Base-by-base conservation (phyloP, 306 rosid genomes). In the Benincasa hispida region DNA sequence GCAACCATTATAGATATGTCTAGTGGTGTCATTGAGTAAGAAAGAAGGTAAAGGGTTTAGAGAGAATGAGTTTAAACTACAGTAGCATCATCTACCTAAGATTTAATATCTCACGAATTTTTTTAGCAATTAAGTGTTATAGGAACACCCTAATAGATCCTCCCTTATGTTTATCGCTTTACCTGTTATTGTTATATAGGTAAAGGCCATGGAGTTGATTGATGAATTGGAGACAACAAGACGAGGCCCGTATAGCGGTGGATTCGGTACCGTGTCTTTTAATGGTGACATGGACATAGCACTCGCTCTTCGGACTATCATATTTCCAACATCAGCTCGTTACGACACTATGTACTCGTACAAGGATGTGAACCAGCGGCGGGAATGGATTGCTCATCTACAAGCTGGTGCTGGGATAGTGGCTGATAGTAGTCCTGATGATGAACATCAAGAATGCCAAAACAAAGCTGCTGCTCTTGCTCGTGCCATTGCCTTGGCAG, bases 331-430 rank as follows among this genome's bases (percentile, higher is more conserved):
- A 7, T 87, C 83, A 79, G 17, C 80, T 19, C 82, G 88, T 76
- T 85, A 87, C 0, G 96, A 92, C 83, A 89, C 96, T 28, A 86
- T 87, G 90, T 88, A 86, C 88, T 89, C 87, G 0, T 90, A 90
- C 89, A 88, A 80, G 79, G 81, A 87, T 74, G 74, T 41, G 14
- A 54, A 69, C 83, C 73, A 8, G 34, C 91, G 91, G 51, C 84
- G 21, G 0, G 88, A 93, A 82, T 93, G 98, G 98, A 81, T 93
- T 3, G 96, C 93, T 32, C 75, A 92, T 82, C 96, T 88, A 75
- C 96, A 93, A 83, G 90, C 93, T 18, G 98, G 96, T 53, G 98
- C 96, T 4, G 98, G 96, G 3, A 82, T 93, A 34, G 98, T 92
- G 53, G 98, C 94, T 65, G 96, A 92, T 76, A 90, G 96, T 76